phyloP scores from a whole-genome alignment of 139 green algal genomes.

The Nannochloris sp. region DNA sequence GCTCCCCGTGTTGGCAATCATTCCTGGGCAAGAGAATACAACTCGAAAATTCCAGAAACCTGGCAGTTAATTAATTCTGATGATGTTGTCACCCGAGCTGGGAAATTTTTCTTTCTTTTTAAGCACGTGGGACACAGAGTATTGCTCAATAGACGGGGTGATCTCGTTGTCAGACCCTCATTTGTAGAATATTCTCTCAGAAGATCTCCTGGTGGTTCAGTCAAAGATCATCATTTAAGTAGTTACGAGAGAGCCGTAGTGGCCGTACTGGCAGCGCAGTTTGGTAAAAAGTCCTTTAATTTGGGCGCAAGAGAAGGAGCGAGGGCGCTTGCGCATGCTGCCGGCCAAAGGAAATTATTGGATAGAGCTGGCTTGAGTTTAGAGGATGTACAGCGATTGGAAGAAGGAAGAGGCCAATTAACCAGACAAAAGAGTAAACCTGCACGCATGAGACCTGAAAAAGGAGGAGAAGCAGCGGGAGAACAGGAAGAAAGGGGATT shows the following conservation, averaged over 20 bases:
- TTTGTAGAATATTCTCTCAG: conserved; percentile 24
- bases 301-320: no score
- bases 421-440: no score
- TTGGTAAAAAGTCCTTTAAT: conserved; percentile 23
- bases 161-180: conserved; percentile 34
- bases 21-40: conserved; percentile 42
- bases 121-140: conserved; percentile 33
- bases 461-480: no score
- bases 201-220: conserved; percentile 1
- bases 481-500: no score
- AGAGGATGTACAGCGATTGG: no score
- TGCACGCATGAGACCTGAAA: no score
- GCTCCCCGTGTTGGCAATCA: conserved; percentile 53
- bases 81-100: conserved; percentile 23
- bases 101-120: conserved; percentile 27
- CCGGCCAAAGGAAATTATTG: no score
- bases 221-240: conserved; percentile 24
- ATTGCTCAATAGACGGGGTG: conserved; percentile 36
- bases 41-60: conserved; percentile 35
- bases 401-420: no score
- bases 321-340: no score
- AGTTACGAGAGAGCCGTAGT: conserved; percentile 16
- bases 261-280: conserved; percentile 24
- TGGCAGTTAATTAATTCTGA: conserved; percentile 60
- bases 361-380: no score